Evolutionary conservation across 768 basidiomycete species (phyloP), one percentile per base, ranked within the genome.

Genomic region (Tricholoma hemisulphureum): DNA sequence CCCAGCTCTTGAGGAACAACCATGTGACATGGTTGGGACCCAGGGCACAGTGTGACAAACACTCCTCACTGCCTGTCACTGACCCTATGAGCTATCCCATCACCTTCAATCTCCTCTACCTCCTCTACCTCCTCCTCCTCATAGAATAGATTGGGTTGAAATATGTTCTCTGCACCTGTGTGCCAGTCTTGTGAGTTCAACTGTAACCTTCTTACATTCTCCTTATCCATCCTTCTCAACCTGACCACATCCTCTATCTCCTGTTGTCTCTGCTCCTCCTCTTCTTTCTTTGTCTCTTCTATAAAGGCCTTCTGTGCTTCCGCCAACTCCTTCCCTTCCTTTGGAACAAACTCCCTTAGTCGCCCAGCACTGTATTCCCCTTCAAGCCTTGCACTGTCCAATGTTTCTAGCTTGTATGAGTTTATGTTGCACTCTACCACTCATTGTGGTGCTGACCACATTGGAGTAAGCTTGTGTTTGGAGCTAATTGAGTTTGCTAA

Each of bases 391-490:
- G 21, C 20, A 14, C 51, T 24, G 16, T 41, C 57, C 39, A 53
- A 29, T 51, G 32, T 58, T 39, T n/a, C 51, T 4, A 50, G 43
- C 0, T 20, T 45, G 51, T 54, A 54, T 2, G 58, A 58, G 26
- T 58, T 58, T 4, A 39, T n/a, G 20, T 21, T 29, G 35, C 51
- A 41, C 49, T 16, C 49, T 7, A 31, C 51, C 10, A 52, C 41
- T 1, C 51, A 31, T 24, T 50, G 34, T 3, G 73, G 74, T 14
- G 55, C 51, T 2, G 69, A 74, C 70, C 70, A 75, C 18, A 59
- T 68, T 1, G 69, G 68, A 4, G 63, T 20, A 4, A 75, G 48
- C 51, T 77, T 77, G 16, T 63, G 21, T 23, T 65, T 57, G 0
- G 65, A 62, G 16, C 57, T 60, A 50, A 70, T 61, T 0, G 69